phyloP scores from a whole-genome alignment of 371 early-diverging fungal genomes.

The Actinomortierella ambigua region DNA sequence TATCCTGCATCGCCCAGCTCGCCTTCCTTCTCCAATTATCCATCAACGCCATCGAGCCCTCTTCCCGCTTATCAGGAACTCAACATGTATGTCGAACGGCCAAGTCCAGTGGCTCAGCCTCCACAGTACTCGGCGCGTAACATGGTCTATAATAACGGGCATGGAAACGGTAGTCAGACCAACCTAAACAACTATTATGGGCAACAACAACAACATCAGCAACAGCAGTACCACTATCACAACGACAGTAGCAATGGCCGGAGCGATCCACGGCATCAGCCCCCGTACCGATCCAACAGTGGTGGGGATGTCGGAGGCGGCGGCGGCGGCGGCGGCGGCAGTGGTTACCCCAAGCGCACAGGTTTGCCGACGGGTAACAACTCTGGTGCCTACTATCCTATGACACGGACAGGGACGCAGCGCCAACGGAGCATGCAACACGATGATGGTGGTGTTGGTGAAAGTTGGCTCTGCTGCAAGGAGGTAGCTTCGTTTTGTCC shows the following conservation, averaged over 20 bases:
- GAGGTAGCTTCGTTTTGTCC: conserved; percentile 33
- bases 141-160: background rate
- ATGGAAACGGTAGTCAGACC: background rate
- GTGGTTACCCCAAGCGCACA: background rate
- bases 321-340: conserved; percentile 14
- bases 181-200: conserved; percentile 13
- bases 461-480: conserved; percentile 32
- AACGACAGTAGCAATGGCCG: conserved; percentile 23
- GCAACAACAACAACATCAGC: conserved; percentile 12
- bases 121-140: conserved; percentile 9
- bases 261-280: conserved; percentile 22
- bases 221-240: conserved; percentile 5
- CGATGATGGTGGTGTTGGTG: conserved; percentile 12
- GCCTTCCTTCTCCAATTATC: conserved; percentile 18
- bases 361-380: too few relatives aligned
- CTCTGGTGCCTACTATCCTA: too few relatives aligned
- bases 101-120: conserved; percentile 11
- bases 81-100: conserved; percentile 25
- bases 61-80: too few relatives aligned
- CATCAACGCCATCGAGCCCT: too few relatives aligned
- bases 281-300: conserved; percentile 28
- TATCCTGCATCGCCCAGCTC: conserved; percentile 26
- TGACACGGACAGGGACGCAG: too few relatives aligned
- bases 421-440: conserved; percentile 4
- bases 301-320: conserved; percentile 10